A percentile compares a stretch with the other conserved stretches of the same genome.
Evolutionary conservation across 2,329 filamentous ascomycete species (phyloP).

Genomic region (Bipolaris sorokiniana): DNA sequence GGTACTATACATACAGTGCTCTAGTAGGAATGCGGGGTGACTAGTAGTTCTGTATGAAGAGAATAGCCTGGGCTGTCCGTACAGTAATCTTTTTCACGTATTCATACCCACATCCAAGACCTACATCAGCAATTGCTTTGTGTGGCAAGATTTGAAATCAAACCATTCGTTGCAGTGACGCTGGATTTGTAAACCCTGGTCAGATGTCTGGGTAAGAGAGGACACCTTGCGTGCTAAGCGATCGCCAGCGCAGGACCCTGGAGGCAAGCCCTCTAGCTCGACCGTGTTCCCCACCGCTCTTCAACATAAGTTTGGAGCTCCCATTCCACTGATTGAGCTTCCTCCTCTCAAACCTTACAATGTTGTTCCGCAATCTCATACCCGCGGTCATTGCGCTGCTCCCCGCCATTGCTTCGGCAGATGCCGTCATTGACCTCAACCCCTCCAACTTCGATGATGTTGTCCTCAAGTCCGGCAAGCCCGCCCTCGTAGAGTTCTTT

Average conservation of each 20-base stretch:
- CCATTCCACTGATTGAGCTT: constrained; percentile 27
- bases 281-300: constrained; percentile 21
- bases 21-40: neutral
- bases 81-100: neutral
- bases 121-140: neutral
- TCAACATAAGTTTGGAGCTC: constrained; percentile 23
- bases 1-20: neutral
- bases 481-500: constrained; percentile 96
- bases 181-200: constrained; percentile 35
- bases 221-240: constrained; percentile 42
- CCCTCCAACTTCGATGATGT: constrained; percentile 91
- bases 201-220: constrained; percentile 25
- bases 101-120: neutral
- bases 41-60: neutral
- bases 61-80: neutral
- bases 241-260: constrained; percentile 26
- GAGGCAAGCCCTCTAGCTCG: constrained; percentile 24
- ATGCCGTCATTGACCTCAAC: constrained; percentile 86
- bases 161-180: constrained; percentile 1
- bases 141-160: neutral
- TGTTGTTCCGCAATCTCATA: constrained; percentile 44
- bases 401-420: constrained; percentile 62
- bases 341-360: constrained; percentile 21
- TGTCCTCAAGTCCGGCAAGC: constrained; percentile 89
- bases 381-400: constrained; percentile 44